phyloP scores from a whole-genome alignment of 257 asterid species.

The Anisodus tanguticus region DNA sequence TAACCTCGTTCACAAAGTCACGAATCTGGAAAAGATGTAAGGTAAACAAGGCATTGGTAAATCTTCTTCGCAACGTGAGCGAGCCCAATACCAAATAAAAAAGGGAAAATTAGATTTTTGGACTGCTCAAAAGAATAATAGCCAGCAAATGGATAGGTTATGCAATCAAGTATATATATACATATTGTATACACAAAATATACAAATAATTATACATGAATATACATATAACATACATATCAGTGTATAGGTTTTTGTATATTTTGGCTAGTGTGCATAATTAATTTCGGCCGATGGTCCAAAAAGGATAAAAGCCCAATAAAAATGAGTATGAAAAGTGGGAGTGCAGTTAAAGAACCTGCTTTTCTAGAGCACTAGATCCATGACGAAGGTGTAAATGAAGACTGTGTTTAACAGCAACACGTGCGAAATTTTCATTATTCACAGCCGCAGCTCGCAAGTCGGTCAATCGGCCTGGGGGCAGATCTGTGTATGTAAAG shows the following conservation, averaged over 20 bases:
- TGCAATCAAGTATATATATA: no score
- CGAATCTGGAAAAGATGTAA: conserved; percentile 61
- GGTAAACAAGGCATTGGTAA: not conserved
- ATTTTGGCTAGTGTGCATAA: no score
- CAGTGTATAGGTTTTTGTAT: no score
- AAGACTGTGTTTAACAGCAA: conserved; percentile 87
- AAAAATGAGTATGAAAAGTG: conserved; percentile 13
- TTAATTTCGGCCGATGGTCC: no score
- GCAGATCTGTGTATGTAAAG: conserved; percentile 92
- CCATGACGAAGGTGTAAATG: conserved; percentile 97
- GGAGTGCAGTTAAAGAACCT: conserved; percentile 47
- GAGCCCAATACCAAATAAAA: conserved; percentile 5
- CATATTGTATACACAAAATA: no score
- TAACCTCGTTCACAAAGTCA: conserved; percentile 88
- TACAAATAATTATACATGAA: no score
- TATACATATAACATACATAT: no score
- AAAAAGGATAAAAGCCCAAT: not conserved
- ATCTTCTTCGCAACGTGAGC: not conserved
- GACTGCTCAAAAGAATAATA: no score
- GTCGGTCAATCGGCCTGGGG: conserved; percentile 97
- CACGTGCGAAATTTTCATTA: conserved; percentile 97
- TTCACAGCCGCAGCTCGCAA: conserved; percentile 99
- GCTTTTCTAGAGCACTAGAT: conserved; percentile 94
- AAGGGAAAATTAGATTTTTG: no score
- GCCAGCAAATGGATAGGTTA: no score